Conservation (phyloP, 768 basidiomycete species). For the Phaeolepiota aurea region DNA sequence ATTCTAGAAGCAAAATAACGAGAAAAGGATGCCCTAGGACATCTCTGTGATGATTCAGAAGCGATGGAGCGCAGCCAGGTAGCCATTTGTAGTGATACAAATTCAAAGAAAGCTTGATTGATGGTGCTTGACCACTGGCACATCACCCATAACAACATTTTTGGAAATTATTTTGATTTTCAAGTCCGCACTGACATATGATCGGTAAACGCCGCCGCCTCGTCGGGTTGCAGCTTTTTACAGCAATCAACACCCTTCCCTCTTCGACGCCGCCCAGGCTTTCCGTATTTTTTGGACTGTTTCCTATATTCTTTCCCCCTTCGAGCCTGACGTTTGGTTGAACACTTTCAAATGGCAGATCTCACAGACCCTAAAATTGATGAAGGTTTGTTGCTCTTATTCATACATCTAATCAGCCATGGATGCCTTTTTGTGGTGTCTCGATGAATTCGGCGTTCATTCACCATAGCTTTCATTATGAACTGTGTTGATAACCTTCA, state of each 20-base stretch:
- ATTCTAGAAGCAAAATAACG: neutral
- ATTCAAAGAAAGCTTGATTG: neutral
- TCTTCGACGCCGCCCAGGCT: no score
- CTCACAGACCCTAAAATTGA: constrained; percentile 63
- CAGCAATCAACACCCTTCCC: no score
- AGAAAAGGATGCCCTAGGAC: neutral
- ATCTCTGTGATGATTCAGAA: neutral
- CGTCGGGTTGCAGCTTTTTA: neutral
- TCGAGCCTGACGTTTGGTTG: constrained; percentile 4
- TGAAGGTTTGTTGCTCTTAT: constrained; percentile 44
- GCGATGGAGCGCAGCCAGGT: neutral
- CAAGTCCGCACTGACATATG: constrained; percentile 5
- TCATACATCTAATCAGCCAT: neutral
- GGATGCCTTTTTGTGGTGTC: neutral
- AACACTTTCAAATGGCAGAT: constrained; percentile 67
- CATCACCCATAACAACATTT: no score
- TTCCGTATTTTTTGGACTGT: no score
- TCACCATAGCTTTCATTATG: constrained; percentile 4
- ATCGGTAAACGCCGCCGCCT: constrained; percentile 16
- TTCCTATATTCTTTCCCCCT: constrained; percentile 7
- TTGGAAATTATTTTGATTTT: constrained; percentile 2
- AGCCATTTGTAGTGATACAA: neutral
- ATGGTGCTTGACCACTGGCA: no score
- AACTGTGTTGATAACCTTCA: constrained; percentile 4
- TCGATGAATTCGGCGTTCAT: neutral